Percentiles rank a stretch among this genome's conserved stretches.
phyloP scores from a whole-genome alignment of 129 eudicot species.

The Dittrichia graveolens region DNA sequence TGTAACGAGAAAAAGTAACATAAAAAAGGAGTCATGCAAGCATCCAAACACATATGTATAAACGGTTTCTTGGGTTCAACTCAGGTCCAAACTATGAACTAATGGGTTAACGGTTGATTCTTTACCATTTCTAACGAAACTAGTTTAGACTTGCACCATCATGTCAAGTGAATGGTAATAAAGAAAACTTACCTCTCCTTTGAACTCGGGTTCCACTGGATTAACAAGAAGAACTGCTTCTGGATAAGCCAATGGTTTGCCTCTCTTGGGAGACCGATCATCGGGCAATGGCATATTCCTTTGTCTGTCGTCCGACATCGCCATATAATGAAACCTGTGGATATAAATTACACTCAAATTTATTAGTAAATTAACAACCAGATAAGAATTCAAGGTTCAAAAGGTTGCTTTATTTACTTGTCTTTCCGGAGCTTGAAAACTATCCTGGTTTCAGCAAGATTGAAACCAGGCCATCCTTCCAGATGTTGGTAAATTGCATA shows the following conservation, averaged over 20 bases:
- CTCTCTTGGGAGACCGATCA: conserved; percentile 63
- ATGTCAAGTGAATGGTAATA: too few relatives aligned
- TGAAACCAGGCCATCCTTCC: conserved; percentile 76
- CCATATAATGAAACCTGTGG: conserved; percentile 84
- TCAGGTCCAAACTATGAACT: too few relatives aligned
- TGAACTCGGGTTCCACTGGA: conserved; percentile 81
- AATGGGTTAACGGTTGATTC: too few relatives aligned
- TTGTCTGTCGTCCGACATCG: conserved; percentile 75
- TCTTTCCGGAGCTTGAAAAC: conserved; percentile 82
- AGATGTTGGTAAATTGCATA: conserved; percentile 76
- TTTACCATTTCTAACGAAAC: too few relatives aligned
- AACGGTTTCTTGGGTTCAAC: too few relatives aligned
- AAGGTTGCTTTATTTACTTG: conserved; percentile 61
- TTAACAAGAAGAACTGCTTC: conserved; percentile 84
- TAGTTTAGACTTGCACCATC: too few relatives aligned
- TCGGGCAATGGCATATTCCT: conserved; percentile 76
- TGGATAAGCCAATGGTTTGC: conserved; percentile 66
- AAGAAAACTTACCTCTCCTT: conserved; percentile 71
- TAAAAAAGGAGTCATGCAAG: too few relatives aligned
- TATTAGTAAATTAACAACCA: neutral
- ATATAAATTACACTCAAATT: neutral
- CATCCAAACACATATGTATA: too few relatives aligned
- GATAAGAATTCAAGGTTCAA: neutral
- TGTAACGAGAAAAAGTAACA: too few relatives aligned
- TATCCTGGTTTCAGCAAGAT: conserved; percentile 68